These are phyloP conservation scores for Camellia japonica DNA, from an alignment of 148 eudicot genomes.

Conservation along the genomic window DNA sequence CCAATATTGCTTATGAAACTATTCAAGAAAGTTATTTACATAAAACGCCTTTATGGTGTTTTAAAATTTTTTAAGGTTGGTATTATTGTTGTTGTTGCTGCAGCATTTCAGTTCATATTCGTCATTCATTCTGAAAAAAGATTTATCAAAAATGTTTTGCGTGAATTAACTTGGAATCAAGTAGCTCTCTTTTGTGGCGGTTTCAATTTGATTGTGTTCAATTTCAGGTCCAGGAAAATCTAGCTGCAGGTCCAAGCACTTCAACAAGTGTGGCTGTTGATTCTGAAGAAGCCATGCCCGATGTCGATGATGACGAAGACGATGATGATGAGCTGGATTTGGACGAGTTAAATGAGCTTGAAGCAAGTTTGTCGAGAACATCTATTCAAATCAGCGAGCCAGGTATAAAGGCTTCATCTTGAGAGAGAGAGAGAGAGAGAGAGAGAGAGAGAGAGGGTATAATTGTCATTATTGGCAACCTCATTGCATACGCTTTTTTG, in stretches of 20 bases:
- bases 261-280: constrained; percentile 29
- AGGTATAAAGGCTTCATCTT: constrained; percentile 18
- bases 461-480: too few species aligned
- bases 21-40: not conserved
- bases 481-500: too few species aligned
- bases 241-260: constrained; percentile 48
- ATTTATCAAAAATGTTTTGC: not conserved
- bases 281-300: constrained; percentile 30
- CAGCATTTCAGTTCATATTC: not conserved
- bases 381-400: constrained; percentile 68
- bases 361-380: constrained; percentile 70
- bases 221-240: constrained; percentile 48
- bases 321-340: constrained; percentile 71
- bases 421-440: constrained; percentile 8
- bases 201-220: not conserved
- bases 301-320: constrained; percentile 28
- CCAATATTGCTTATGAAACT: not conserved
- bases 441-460: not conserved
- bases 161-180: not conserved
- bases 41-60: not conserved
- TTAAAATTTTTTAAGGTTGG: not conserved
- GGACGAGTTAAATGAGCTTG: constrained; percentile 77
- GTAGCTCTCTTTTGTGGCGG: too few species aligned
- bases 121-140: not conserved
- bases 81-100: not conserved